Evolutionary conservation across 2,329 filamentous ascomycete species (phyloP), one percentile per base, ranked within the genome.

Genomic region (Colletotrichum theobromicola): DNA sequence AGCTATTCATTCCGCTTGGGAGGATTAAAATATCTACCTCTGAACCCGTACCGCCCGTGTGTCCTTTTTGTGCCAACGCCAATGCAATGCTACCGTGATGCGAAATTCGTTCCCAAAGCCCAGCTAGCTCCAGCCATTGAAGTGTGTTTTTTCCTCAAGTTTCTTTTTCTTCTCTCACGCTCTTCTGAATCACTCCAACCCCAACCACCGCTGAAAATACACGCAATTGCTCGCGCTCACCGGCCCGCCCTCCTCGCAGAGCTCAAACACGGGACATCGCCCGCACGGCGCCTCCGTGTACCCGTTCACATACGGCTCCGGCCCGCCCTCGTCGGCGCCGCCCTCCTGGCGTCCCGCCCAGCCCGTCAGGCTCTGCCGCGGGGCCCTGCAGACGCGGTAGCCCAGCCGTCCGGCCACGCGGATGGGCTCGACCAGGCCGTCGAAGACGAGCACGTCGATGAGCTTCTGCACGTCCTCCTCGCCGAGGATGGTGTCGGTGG

Each of bases 271-370:
- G 0, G 97, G 97, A 83, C 97, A 99, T 70, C 92, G 90, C 3
- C 96, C 96, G 83, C 97, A 99, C 1, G 97, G 97, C 4, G 94
- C 93, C 83, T 98, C 95, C 2, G 94, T 97, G 77, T 96, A 91
- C 5, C 94, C 94, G 78, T 96, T 98, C 77, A 88, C 80, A 67
- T 85, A 85, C 18, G 86, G 83, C 65, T 87, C 86, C 71, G 79
- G 87, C 6, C 84, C 87, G 7, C 81, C 83, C 42, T 75, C 71
- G 70, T 83, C 81, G 26, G 81, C 78, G 7, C 83, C 83, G 13
- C 82, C 80, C 24, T 84, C 83, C 16, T 85, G 83, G 15, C 74
- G 68, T 10, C 76, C 79, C 4, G 85, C 84, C 86, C 85, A 87
- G 67, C 79, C 81, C 63, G 85, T 82, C 10, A 80, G 76, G 42